Conservation (phyloP, 1,284 basidiomycete genomes). For the Sphaerobolus stellatus region DNA sequence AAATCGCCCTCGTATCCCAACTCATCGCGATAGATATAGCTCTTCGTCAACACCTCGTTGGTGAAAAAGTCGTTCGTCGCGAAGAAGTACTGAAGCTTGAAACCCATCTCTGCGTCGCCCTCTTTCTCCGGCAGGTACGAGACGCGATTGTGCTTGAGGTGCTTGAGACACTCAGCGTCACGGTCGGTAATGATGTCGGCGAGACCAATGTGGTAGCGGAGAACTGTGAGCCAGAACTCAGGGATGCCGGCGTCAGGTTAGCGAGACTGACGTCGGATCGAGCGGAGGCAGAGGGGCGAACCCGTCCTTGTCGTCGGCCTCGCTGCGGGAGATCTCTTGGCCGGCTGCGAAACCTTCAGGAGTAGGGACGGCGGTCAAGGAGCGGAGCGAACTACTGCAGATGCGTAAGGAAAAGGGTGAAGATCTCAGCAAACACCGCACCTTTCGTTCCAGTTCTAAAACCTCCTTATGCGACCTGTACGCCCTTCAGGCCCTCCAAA, state of each 20-base stretch:
- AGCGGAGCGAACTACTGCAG: conserved; percentile 73
- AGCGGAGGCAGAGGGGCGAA: conserved; percentile 42
- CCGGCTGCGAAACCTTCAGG: conserved; percentile 84
- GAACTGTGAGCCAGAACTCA: conserved; percentile 97
- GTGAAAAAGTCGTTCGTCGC: conserved; percentile 85
- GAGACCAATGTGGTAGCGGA: conserved; percentile 88
- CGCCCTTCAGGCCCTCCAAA: conserved; percentile 90
- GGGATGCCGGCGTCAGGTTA: conserved; percentile 68
- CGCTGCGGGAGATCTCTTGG: conserved; percentile 67
- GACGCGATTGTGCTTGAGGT: conserved; percentile 68
- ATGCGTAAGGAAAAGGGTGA: conserved; percentile 12
- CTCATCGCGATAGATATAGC: conserved; percentile 93
- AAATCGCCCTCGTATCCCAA: conserved; percentile 95
- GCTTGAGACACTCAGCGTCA: conserved; percentile 77
- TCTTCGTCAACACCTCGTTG: conserved; percentile 85
- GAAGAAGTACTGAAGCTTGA: conserved; percentile 89
- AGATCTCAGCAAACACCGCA: conserved; percentile 28
- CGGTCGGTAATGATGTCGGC: conserved; percentile 91
- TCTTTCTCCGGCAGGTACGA: conserved; percentile 54
- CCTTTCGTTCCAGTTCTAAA: conserved; percentile 96
- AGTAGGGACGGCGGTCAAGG: conserved; percentile 85
- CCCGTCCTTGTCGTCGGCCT: conserved; percentile 59
- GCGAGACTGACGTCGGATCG: conserved; percentile 42
- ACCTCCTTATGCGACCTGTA: conserved; percentile 95
- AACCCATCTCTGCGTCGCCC: conserved; percentile 74